These are phyloP conservation scores for Penicillium riverlandense DNA, from an alignment of 495 filamentous ascomycete species.

Conservation along the genomic window DNA sequence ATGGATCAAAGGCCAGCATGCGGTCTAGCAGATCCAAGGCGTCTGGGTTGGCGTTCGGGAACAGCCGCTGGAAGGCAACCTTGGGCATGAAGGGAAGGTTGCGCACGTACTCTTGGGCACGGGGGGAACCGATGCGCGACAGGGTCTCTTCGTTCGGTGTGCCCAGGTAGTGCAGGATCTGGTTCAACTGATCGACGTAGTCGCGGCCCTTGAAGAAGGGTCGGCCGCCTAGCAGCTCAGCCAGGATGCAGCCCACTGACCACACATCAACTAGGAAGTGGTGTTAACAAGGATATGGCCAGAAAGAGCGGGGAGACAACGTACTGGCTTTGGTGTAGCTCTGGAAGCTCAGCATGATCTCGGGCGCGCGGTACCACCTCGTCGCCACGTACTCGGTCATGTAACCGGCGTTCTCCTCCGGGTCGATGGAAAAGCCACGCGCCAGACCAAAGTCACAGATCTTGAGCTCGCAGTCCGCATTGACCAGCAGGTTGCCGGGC, in stretches of 20 bases:
- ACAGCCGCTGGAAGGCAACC: slow-evolving; percentile 77
- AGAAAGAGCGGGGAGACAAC: slow-evolving; percentile 28
- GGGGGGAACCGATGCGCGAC: slow-evolving; percentile 86
- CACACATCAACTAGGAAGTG: slow-evolving; percentile 80
- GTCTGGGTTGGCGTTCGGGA: slow-evolving; percentile 93
- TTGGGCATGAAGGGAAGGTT: slow-evolving; percentile 97
- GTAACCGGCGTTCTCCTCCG: slow-evolving; percentile 97
- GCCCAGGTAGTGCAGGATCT: slow-evolving; percentile 95
- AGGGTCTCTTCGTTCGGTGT: slow-evolving; percentile 95
- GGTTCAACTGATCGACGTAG: slow-evolving; percentile 98
- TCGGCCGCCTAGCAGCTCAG: slow-evolving; percentile 89
- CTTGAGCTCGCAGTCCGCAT: slow-evolving; percentile 98
- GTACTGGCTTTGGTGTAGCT: slow-evolving; percentile 99
- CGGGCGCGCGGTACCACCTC: slow-evolving; percentile 95
- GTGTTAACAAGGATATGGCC: slow-evolving; percentile 7
- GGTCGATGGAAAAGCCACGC: slow-evolving; percentile 91
- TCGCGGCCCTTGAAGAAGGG: slow-evolving; percentile 99
- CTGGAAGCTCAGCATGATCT: slow-evolving; percentile 99
- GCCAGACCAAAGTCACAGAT: slow-evolving; percentile 98
- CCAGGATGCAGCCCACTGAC: slow-evolving; percentile 97
- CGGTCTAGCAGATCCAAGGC: slow-evolving; percentile 89
- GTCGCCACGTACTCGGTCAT: slow-evolving; percentile 99
- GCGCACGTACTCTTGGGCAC: slow-evolving; percentile 96
- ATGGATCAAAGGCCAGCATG: slow-evolving; percentile 97
- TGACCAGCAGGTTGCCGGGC: slow-evolving; percentile 93